phyloP scores from a whole-genome alignment of 306 rosid genomes.

The Cucumis hystrix region DNA sequence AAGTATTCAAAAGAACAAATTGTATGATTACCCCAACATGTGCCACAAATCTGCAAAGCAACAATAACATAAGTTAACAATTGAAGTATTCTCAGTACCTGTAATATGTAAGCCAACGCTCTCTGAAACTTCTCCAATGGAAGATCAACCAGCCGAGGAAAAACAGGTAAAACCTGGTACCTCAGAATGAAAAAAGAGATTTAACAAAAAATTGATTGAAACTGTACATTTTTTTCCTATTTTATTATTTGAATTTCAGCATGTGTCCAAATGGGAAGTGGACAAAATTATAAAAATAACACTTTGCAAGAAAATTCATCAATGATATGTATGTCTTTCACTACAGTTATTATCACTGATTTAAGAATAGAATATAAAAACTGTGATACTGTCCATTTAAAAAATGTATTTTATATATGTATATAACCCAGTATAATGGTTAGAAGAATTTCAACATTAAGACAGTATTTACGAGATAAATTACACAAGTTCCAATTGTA shows the following conservation, averaged over 20 bases:
- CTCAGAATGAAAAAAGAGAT: slow-evolving; percentile 6
- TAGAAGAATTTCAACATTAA: background rate
- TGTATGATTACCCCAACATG: background rate
- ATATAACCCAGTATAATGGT: background rate
- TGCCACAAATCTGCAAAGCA: background rate
- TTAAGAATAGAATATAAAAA: background rate
- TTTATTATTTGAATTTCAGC: background rate
- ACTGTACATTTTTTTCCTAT: background rate
- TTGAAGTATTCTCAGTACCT: slow-evolving; percentile 38
- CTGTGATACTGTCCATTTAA: background rate
- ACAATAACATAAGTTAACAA: background rate
- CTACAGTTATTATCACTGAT: no score
- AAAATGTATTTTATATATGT: no score
- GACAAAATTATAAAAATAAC: background rate
- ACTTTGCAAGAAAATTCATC: background rate
- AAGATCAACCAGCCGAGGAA: slow-evolving; percentile 82
- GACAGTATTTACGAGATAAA: background rate
- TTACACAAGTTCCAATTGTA: background rate
- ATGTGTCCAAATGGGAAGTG: background rate
- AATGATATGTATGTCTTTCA: background rate
- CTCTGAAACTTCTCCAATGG: slow-evolving; percentile 93
- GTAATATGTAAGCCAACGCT: slow-evolving; percentile 92
- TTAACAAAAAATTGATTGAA: background rate
- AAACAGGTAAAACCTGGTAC: slow-evolving; percentile 84
- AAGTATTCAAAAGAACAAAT: background rate